Percentiles rank a stretch among this genome's conserved stretches.
Evolutionary conservation across 371 early-diverging fungal species (phyloP).

Genomic region (Apophysomyces ossiformis): DNA sequence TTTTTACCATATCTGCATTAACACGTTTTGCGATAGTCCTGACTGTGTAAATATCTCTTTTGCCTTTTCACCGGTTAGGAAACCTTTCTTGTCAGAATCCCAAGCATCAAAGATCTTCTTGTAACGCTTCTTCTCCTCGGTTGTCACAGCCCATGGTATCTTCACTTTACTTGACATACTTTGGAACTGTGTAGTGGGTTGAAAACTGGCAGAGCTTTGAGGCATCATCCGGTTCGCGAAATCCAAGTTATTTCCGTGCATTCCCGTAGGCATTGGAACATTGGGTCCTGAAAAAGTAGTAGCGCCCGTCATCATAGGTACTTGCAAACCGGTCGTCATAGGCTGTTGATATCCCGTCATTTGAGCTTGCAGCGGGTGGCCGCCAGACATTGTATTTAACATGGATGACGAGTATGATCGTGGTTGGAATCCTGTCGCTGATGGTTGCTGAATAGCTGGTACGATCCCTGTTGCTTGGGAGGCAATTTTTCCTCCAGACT

Average conservation of each 20-base stretch:
- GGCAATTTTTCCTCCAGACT: constrained; percentile 15
- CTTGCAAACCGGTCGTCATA: constrained; percentile 26
- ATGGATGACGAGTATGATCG: constrained; percentile 25
- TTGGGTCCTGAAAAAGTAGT: constrained; percentile 23
- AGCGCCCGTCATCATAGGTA: constrained; percentile 44
- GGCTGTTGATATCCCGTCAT: constrained; percentile 20
- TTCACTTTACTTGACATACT: constrained; percentile 38
- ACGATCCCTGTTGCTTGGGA: constrained; percentile 19
- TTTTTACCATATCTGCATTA: constrained; percentile 84
- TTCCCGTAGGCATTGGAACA: constrained; percentile 47
- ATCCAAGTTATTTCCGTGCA: constrained; percentile 42
- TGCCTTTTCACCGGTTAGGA: constrained; percentile 80
- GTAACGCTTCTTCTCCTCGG: constrained; percentile 80
- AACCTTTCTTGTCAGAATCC: constrained; percentile 81
- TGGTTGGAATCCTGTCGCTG: constrained; percentile 16
- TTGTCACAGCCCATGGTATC: constrained; percentile 81
- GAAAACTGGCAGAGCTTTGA: constrained; percentile 15
- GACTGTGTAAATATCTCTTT: constrained; percentile 86
- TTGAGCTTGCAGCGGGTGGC: constrained; percentile 15
- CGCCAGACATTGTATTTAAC: constrained; percentile 12
- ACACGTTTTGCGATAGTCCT: constrained; percentile 76
- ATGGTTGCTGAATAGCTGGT: constrained; percentile 13
- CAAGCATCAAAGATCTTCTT: constrained; percentile 86
- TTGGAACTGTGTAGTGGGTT: constrained; percentile 29
- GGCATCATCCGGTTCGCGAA: constrained; percentile 59